Conservation (phyloP, 2,329 filamentous ascomycete species). For the Teratosphaeria pseudoeucalypti region DNA sequence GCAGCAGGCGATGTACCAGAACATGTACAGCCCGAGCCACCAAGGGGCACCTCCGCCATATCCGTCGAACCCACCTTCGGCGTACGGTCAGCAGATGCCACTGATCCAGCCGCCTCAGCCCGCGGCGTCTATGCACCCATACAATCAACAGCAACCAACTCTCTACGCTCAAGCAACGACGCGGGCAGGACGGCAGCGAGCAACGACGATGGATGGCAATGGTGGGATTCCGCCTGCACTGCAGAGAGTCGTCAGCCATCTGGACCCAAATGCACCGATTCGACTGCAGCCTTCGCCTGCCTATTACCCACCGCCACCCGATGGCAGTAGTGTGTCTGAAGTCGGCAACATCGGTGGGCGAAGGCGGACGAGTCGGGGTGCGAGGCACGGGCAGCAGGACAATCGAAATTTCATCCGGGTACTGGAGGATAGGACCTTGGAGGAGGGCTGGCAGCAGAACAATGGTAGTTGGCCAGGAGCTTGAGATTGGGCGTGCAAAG, state of each 20-base stretch:
- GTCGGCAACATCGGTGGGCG: slow-evolving; percentile 59
- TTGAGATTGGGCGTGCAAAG: not conserved
- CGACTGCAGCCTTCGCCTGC: slow-evolving; percentile 89
- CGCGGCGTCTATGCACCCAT: slow-evolving; percentile 21
- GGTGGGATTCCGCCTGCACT: slow-evolving; percentile 78
- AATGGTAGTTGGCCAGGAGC: slow-evolving; percentile 7
- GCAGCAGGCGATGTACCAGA: slow-evolving; percentile 59
- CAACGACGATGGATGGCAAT: slow-evolving; percentile 82
- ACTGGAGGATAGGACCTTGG: slow-evolving; percentile 84
- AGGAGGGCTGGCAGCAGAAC: slow-evolving; percentile 57
- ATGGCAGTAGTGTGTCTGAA: slow-evolving; percentile 62
- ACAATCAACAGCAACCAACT: slow-evolving; percentile 41
- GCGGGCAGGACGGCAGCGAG: slow-evolving; percentile 71
- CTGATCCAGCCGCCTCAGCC: slow-evolving; percentile 49
- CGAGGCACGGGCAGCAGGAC: slow-evolving; percentile 42
- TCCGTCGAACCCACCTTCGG: slow-evolving; percentile 54
- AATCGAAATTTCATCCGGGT: slow-evolving; percentile 82
- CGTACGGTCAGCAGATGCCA: slow-evolving; percentile 62
- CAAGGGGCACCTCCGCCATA: slow-evolving; percentile 72
- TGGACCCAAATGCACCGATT: slow-evolving; percentile 90
- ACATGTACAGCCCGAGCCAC: slow-evolving; percentile 58
- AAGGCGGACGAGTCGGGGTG: slow-evolving; percentile 52
- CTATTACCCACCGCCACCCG: slow-evolving; percentile 88
- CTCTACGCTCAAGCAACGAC: slow-evolving; percentile 65
- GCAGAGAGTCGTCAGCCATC: slow-evolving; percentile 87